Evolutionary conservation across 176 grass and related monocot genomes (phyloP).

Genomic region (Raddia distichophylla): DNA sequence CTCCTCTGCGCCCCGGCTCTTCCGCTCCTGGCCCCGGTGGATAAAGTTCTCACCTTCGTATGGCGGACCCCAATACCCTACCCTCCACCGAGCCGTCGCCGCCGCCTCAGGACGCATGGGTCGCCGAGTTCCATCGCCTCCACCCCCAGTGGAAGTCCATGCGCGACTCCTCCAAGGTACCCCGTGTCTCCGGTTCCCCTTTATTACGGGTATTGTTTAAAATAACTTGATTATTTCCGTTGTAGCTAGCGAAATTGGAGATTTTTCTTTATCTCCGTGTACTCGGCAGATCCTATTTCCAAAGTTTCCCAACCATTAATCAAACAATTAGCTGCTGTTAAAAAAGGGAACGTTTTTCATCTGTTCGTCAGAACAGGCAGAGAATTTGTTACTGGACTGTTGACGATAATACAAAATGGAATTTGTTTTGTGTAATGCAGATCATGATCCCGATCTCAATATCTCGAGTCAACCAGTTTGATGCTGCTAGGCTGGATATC

Average conservation of each 20-base stretch:
- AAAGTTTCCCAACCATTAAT: not conserved
- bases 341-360: not conserved
- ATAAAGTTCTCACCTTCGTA: not conserved
- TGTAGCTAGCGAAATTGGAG: not conserved
- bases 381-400: not conserved
- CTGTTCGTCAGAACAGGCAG: not conserved
- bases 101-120: constrained; percentile 49
- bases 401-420: not conserved
- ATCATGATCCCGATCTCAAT: constrained; percentile 67
- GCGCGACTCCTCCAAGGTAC: constrained; percentile 58
- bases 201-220: not conserved
- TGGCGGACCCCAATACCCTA: not conserved
- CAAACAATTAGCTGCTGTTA: not conserved
- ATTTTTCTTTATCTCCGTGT: not conserved
- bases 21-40: too few species aligned
- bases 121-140: constrained; percentile 44
- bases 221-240: not conserved
- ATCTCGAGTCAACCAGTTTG: constrained; percentile 97
- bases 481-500: constrained; percentile 84
- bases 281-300: not conserved
- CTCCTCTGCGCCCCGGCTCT: too few species aligned
- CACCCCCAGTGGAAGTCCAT: constrained; percentile 54
- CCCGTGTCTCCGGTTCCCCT: not conserved
- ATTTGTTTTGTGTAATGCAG: constrained; percentile 44
- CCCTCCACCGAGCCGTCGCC: not conserved